Base-by-base conservation (phyloP, 805 yeast species). In the Zygosaccharomyces bisporus region DNA sequence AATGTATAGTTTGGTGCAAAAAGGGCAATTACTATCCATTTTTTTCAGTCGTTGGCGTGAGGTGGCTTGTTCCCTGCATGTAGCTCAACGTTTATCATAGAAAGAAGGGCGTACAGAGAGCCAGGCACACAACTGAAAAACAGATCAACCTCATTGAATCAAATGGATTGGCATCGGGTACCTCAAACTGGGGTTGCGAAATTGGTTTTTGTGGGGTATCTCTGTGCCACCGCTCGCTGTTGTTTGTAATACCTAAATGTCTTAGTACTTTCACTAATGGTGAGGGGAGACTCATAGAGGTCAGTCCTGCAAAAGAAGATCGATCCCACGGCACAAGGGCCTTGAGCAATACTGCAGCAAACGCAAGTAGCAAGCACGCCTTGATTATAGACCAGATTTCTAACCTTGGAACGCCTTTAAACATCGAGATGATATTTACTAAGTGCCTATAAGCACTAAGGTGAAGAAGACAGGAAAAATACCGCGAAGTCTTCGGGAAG, bases 151-250 rank as follows among this genome's bases (percentile, higher is more conserved):
- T 39, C 18, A 41, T 27, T 7, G 41, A 40, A 34, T 55, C 47
- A n/a, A 58, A 47, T 1, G 59, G 54, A 23, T 63, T 61, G 3
- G 56, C 50, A 41, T 56, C 63, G 13, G 51, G 52, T 12, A 61
- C 57, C 19, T 56, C 53, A 19, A 49, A 50, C 27, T 47, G 43
- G 1, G 53, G 38, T 4, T 47, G 32, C 7, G 47, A 46, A 4
- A 55, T 43, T 13, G 53, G 49, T 9, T 37, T 41, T n/a, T 6
- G 30, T 12, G 30, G 10, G 30, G 30, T n/a, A 9, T 25, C 30
- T 25, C 4, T 5, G 10, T 4, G 30, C n/a, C 30, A 4, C 7
- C 5, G n/a, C 5, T 21, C 24, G 5, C 8, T 8, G n/a, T 12
- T 25, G 13, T 4, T n/a, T 9, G 30, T 25, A 25, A 25, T 25